phyloP scores from a whole-genome alignment of 805 yeast species.

The Sporopachydermia lactativora region DNA sequence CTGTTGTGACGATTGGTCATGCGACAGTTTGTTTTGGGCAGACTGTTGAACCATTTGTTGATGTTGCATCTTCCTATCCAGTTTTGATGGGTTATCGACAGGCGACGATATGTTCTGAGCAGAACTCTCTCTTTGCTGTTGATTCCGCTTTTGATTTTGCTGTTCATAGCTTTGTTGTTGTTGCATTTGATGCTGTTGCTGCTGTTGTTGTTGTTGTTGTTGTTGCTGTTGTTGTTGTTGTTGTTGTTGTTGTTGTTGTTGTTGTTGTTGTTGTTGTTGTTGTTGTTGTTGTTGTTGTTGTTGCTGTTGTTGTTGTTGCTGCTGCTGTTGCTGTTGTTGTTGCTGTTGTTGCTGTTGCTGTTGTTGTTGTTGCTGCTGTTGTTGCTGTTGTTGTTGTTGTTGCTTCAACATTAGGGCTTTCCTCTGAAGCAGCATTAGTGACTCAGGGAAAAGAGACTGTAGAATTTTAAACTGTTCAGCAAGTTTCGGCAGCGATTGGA shows the following conservation, averaged over 20 bases:
- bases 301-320: neutral
- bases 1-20: slow-evolving; percentile 1
- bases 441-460: slow-evolving; percentile 18
- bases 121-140: no score
- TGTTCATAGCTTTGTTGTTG: no score
- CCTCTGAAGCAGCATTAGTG: slow-evolving; percentile 11
- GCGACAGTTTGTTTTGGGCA: no score
- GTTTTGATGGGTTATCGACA: no score
- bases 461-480: slow-evolving; percentile 17
- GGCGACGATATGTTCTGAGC: no score
- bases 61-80: no score
- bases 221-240: neutral
- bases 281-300: neutral
- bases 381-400: slow-evolving; percentile 13
- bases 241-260: neutral
- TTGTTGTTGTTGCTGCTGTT: slow-evolving; percentile 12
- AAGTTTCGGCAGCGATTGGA: slow-evolving; percentile 17
- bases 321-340: slow-evolving; percentile 6
- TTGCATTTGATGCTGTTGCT: no score
- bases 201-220: neutral
- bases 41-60: no score
- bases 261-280: neutral
- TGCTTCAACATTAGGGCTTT: slow-evolving; percentile 11
- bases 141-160: no score
- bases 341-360: slow-evolving; percentile 15